A percentile compares a stretch with the other conserved stretches of the same genome.
Evolutionary conservation across 805 yeast genomes (phyloP).

Genomic region (Candida odintsovae): DNA sequence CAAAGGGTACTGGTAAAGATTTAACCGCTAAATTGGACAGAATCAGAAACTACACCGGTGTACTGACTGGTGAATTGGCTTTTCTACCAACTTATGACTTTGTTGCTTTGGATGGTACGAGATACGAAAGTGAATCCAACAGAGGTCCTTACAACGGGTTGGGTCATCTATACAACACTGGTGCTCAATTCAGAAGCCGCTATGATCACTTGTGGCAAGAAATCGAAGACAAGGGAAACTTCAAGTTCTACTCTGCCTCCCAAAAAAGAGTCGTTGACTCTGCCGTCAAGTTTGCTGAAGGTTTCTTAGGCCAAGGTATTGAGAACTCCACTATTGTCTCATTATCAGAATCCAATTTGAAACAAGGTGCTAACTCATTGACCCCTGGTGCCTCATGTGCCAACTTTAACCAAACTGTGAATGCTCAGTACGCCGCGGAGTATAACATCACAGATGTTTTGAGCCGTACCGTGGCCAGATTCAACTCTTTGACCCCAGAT

Average conservation of each 20-base stretch:
- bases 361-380: conserved; percentile 53
- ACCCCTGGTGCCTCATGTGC: conserved; percentile 40
- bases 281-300: conserved; percentile 51
- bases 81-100: conserved; percentile 38
- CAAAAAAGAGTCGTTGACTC: conserved; percentile 51
- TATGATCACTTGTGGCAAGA: conserved; percentile 37
- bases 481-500: conserved; percentile 33
- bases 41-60: conserved; percentile 32
- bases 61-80: conserved; percentile 13
- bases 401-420: conserved; percentile 30
- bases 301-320: conserved; percentile 35
- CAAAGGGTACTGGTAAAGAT: conserved; percentile 14
- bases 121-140: conserved; percentile 46
- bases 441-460: conserved; percentile 17
- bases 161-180: conserved; percentile 42
- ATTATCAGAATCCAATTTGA: conserved; percentile 37
- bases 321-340: conserved; percentile 36
- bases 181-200: conserved; percentile 39
- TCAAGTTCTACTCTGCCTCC: conserved; percentile 52
- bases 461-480: conserved; percentile 21
- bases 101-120: conserved; percentile 31
- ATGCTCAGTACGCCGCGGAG: conserved; percentile 24
- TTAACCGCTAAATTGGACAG: conserved; percentile 15
- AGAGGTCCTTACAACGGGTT: conserved; percentile 50
- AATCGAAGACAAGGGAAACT: conserved; percentile 22